Evolutionary conservation across 1,284 basidiomycete genomes (phyloP), one percentile per base, ranked within the genome.

Genomic region (Veloporphyrellus conicus): DNA sequence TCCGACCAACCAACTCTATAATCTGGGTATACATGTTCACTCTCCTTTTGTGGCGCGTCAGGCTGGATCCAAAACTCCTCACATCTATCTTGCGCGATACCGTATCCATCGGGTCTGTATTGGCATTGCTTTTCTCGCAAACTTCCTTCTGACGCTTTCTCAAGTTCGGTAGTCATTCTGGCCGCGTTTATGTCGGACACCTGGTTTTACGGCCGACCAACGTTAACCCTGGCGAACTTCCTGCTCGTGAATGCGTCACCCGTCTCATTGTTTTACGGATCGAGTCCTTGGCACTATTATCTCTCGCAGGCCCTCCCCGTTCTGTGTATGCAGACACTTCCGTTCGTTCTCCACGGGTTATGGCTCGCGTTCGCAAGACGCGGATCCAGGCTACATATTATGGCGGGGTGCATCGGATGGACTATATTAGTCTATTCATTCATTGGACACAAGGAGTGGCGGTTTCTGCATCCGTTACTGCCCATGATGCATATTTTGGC

Each of bases 251-350:
- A 96, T 60, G 71, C 91, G 1, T 87, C 87, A 2, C 75, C 81
- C 3, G 77, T 98, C 16, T 94, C 96, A 0, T 70, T 86, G n/a
- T 98, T 97, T 65, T 99, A 99, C 63, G 96, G 96, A n/a, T 70
- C 75, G 3, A 90, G 82, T 52, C 71, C 87, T 1, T 88, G 84
- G 81, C 87, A 95, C 61, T 99, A 90, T 67, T 98, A 99, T 62
- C 52, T 97, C 29, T 77, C 79, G 0, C 93, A 97, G 69, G 93
- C 79, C 0, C 59, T 98, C 1, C 94, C 95, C 0, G 79, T 96
- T 45, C 71, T 95, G 16, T 82, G 84, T 54, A 81, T 81, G 4
- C 84, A 88, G 0, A 62, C 82, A 0, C 70, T 92, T 16, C 90
- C 87, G 1, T 93, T 88, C 62, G 78, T 79, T 33, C 53, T 84